Percentiles rank a stretch among this genome's conserved stretches.
Evolutionary conservation across 768 basidiomycete species (phyloP).

Genomic region (Mycena belliarum): DNA sequence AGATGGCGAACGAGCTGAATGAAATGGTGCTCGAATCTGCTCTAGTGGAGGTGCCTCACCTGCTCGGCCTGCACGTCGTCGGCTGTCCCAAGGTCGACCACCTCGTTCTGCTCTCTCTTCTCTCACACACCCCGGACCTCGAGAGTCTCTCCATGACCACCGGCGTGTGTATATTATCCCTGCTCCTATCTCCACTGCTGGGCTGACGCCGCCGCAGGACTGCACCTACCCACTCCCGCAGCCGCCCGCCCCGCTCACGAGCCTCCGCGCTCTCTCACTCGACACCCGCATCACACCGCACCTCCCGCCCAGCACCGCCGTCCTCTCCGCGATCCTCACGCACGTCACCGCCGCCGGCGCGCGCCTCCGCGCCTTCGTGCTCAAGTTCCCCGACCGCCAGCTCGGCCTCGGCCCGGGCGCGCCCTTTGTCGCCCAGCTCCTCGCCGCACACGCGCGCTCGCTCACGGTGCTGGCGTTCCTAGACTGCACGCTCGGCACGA

Average conservation of each 20-base stretch:
- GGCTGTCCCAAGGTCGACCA: constrained; percentile 62
- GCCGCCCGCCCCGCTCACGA: constrained; percentile 34
- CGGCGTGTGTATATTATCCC: constrained; percentile 36
- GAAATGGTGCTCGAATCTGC: constrained; percentile 45
- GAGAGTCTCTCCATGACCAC: constrained; percentile 63
- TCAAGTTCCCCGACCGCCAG: constrained; percentile 51
- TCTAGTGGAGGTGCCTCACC: constrained; percentile 24
- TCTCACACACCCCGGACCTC: constrained; percentile 52
- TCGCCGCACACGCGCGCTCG: constrained; percentile 41
- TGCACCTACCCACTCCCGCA: constrained; percentile 19
- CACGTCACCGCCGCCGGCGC: constrained; percentile 21
- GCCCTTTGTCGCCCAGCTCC: constrained; percentile 43
- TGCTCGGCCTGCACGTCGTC: constrained; percentile 56
- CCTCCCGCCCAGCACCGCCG: constrained; percentile 18
- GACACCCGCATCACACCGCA: constrained; percentile 41
- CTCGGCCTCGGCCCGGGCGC: constrained; percentile 38
- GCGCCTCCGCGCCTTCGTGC: constrained; percentile 29
- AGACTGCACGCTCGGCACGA: constrained; percentile 38
- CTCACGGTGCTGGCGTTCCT: constrained; percentile 46
- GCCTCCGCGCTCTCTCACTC: constrained; percentile 49
- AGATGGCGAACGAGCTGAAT: constrained; percentile 63
- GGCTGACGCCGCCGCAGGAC: constrained; percentile 18
- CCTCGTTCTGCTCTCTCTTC: constrained; percentile 43
- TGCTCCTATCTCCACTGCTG: too few species aligned
- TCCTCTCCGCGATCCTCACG: constrained; percentile 32